phyloP scores from a whole-genome alignment of 2,329 filamentous ascomycete genomes.

The Sarocladiaceae sp. region DNA sequence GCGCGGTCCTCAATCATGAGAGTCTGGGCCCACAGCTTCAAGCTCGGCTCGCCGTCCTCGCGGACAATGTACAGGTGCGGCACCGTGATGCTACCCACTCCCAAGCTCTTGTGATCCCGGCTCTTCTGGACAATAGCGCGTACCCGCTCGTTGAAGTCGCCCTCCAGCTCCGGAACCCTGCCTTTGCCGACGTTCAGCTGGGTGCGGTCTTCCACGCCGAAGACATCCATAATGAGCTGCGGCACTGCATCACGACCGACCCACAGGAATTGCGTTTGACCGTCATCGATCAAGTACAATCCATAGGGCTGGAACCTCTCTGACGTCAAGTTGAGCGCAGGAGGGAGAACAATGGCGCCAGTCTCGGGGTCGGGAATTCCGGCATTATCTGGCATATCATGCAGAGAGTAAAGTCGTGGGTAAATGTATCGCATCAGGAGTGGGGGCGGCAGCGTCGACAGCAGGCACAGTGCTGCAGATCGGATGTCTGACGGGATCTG shows the following conservation, averaged over 20 bases:
- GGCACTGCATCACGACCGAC: constrained; percentile 88
- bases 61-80: constrained; percentile 90
- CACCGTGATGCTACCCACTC: constrained; percentile 86
- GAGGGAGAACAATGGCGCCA: constrained; percentile 83
- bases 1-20: constrained; percentile 90
- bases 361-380: constrained; percentile 80
- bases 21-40: constrained; percentile 96
- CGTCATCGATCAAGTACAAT: constrained; percentile 93
- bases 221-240: constrained; percentile 82
- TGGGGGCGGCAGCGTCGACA: constrained; percentile 89
- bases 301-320: constrained; percentile 84
- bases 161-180: constrained; percentile 78
- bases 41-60: constrained; percentile 90
- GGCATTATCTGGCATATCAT: constrained; percentile 94
- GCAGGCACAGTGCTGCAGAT: constrained; percentile 82
- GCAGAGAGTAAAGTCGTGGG: constrained; percentile 75
- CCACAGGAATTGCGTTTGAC: constrained; percentile 97
- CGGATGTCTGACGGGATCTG: constrained; percentile 92
- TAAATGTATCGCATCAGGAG: constrained; percentile 92
- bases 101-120: constrained; percentile 75
- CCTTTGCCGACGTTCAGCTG: constrained; percentile 89
- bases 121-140: constrained; percentile 89
- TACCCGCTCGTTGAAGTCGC: constrained; percentile 93
- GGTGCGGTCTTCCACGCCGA: constrained; percentile 76
- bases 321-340: constrained; percentile 77